Conservation (phyloP, 176 grass and related monocot species). For the Lolium perenne region DNA sequence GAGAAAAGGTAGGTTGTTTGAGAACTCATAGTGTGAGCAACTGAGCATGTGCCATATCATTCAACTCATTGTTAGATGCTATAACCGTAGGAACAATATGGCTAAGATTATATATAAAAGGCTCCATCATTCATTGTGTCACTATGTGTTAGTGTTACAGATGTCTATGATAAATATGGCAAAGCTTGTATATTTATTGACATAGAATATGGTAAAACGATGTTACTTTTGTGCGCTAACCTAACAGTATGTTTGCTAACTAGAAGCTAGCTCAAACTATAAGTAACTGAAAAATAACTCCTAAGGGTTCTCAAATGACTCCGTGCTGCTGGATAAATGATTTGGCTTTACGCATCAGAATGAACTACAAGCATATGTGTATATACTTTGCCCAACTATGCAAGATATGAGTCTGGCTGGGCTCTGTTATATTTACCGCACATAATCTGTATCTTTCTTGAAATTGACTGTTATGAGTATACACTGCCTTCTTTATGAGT, state of each 20-base stretch:
- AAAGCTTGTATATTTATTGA: background rate
- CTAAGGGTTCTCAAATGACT: background rate
- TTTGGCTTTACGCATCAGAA: background rate
- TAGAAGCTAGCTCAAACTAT: background rate
- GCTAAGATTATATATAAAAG: background rate
- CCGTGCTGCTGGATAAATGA: background rate
- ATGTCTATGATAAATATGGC: background rate
- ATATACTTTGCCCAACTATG: background rate
- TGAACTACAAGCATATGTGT: background rate
- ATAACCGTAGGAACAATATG: background rate
- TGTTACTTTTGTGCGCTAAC: conserved; percentile 7
- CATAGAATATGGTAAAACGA: background rate
- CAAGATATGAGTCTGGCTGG: background rate
- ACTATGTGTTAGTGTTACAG: background rate
- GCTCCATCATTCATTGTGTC: background rate
- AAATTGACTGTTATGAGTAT: background rate
- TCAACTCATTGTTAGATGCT: conserved; percentile 1
- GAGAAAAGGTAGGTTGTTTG: conserved; percentile 43
- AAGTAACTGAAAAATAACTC: background rate
- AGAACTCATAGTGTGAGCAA: background rate
- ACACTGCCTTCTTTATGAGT: background rate
- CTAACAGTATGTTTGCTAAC: background rate
- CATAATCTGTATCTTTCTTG: background rate
- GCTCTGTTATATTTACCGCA: background rate
- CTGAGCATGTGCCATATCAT: background rate